Conservation (phyloP, 2,329 filamentous ascomycete genomes). For the Trichothecium sympodiale region DNA sequence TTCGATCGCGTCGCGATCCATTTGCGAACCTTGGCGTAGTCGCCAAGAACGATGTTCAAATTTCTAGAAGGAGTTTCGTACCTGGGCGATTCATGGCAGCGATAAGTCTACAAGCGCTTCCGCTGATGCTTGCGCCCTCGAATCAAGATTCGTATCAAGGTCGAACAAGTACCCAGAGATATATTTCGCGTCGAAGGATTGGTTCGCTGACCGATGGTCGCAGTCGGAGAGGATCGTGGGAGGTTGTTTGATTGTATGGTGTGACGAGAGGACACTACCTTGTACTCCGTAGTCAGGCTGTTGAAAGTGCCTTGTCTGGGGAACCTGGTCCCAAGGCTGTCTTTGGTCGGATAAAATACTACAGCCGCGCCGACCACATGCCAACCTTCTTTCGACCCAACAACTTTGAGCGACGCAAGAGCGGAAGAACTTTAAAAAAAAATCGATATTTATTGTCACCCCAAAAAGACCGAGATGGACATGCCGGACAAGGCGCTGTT, state of each 20-base stretch:
- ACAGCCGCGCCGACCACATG: no score
- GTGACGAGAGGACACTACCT: background rate
- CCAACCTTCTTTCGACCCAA: no score
- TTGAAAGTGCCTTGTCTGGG: no score
- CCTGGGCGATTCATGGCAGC: constrained; percentile 46
- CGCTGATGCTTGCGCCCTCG: constrained; percentile 4
- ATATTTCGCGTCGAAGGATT: background rate
- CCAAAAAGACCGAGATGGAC: no score
- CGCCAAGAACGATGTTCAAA: no score
- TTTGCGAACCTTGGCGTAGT: no score
- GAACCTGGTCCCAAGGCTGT: no score
- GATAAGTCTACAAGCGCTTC: constrained; percentile 3
- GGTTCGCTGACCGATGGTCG: background rate
- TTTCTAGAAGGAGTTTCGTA: constrained; percentile 27
- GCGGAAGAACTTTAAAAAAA: no score
- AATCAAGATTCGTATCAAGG: background rate
- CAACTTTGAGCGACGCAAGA: no score
- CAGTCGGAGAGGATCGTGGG: background rate
- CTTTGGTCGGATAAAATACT: background rate
- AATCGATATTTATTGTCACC: no score
- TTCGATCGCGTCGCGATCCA: no score
- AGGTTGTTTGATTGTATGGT: background rate
- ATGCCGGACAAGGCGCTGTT: no score
- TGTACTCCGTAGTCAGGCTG: background rate
- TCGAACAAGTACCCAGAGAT: constrained; percentile 7